Evolutionary conservation across 2,329 filamentous ascomycete species (phyloP), one percentile per base, ranked within the genome.

Genomic region (Aspergillus puulaauensis): DNA sequence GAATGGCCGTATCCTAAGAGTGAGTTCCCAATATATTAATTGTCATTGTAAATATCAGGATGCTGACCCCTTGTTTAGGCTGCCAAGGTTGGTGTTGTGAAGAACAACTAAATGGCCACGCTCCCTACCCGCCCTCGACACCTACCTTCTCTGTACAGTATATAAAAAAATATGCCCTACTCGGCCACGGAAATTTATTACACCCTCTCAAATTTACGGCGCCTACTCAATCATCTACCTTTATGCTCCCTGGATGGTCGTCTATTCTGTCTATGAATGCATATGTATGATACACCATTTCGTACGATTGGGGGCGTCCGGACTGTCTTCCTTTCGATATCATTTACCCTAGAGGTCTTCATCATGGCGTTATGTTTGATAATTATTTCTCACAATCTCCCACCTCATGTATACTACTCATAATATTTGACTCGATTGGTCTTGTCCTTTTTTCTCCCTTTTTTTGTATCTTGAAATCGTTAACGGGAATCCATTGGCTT

Each of bases 71-170:
- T n/a, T 57, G 23, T 45, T 41, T 56, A 80, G 77, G 91, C 93
- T 63, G 91, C 93, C 72, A 96, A 98, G 84, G 93, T 98, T 63
- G 93, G 93, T 72, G 92, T 97, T 57, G 93, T 96, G 64, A 96
- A 95, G 85, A 96, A 95, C 80, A 68, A 71, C 53, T 81, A 75
- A 74, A 63, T 52, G 39, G 52, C 56, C 54, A 61, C 37, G 46
- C 54, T 58, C 43, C 37, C 45, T 31, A 31, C 47, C 50, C 58
- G 45, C 11, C 37, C 23, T 14, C 50, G 24, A 54, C 43, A 58
- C 56, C 49, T 57, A 43, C 61, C 62, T 59, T 60, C 58, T 65
- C 64, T 72, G 69, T 73, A 73, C 66, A 68, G 69, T 73, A 73
- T 71, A 67, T 66, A 67, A 69, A 65, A 66, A 65, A 59, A 54